phyloP scores from a whole-genome alignment of 2,329 filamentous ascomycete species.

The Alternaria arborescens region DNA sequence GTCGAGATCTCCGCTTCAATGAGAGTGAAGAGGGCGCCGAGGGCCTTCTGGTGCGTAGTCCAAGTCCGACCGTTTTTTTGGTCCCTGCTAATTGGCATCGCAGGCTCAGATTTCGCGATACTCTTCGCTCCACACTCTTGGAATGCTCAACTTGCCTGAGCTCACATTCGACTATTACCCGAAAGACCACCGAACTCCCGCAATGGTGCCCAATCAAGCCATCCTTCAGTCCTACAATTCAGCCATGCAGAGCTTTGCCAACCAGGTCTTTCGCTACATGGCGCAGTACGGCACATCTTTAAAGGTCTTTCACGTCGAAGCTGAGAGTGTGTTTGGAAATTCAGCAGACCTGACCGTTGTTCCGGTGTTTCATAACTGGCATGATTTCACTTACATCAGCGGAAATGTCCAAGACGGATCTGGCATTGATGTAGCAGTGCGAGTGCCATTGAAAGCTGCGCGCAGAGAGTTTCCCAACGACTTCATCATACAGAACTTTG shows the following conservation, averaged over 20 bases:
- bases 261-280: background rate
- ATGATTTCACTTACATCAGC: background rate
- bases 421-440: background rate
- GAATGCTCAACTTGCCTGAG: background rate
- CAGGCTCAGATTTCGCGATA: background rate
- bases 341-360: no score
- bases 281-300: background rate
- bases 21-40: background rate
- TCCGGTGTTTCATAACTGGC: fast-evolving
- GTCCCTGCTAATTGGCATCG: background rate
- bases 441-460: background rate
- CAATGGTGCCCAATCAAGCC: no score
- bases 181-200: background rate
- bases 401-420: background rate
- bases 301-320: background rate
- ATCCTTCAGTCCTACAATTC: background rate
- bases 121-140: background rate
- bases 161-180: background rate
- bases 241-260: background rate
- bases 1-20: background rate
- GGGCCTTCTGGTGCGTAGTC: background rate
- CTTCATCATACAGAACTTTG: background rate
- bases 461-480: background rate
- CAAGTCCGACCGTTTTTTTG: background rate
- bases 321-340: no score